A percentile compares a stretch with the other conserved stretches of the same genome.
Evolutionary conservation across 345 rosid genomes (phyloP).

Genomic region (Lumnitzera racemosa): DNA sequence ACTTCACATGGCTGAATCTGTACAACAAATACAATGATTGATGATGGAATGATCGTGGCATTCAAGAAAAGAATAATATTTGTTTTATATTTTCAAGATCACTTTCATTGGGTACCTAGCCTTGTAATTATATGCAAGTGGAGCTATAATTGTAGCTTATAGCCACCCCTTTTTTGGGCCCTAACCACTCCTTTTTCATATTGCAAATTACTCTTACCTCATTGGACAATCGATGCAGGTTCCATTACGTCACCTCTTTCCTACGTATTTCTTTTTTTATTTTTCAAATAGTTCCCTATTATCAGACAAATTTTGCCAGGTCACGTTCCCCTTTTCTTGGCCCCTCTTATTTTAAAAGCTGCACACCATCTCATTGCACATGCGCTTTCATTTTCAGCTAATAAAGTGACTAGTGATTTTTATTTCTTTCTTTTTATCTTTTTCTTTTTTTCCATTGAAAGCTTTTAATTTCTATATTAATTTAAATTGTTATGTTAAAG

Average conservation of each 20-base stretch:
- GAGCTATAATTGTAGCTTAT: conserved; percentile 25
- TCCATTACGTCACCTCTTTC: background rate
- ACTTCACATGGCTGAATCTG: conserved; percentile 33
- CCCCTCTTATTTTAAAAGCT: no score
- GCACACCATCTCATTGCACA: no score
- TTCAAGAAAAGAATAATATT: conserved; percentile 1
- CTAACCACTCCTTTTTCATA: conserved; percentile 20
- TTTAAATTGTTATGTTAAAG: no score
- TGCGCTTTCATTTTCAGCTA: no score
- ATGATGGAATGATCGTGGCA: conserved; percentile 15
- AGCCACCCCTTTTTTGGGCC: conserved; percentile 16
- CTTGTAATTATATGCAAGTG: conserved; percentile 44
- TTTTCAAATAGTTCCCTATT: background rate
- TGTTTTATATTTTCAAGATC: conserved; percentile 19
- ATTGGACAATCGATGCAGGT: conserved; percentile 6
- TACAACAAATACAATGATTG: conserved; percentile 18
- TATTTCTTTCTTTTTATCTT: no score
- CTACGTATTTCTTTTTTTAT: conserved; percentile 6
- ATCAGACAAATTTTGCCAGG: no score
- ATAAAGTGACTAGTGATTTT: no score
- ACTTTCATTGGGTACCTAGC: conserved; percentile 17
- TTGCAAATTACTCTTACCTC: conserved; percentile 8
- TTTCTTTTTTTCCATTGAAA: no score
- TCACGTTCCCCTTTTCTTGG: no score
- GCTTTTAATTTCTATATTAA: no score